Percentiles rank a stretch among this genome's conserved stretches.
phyloP scores from a whole-genome alignment of 176 grass and related monocot species.

The Zizania latifolia region DNA sequence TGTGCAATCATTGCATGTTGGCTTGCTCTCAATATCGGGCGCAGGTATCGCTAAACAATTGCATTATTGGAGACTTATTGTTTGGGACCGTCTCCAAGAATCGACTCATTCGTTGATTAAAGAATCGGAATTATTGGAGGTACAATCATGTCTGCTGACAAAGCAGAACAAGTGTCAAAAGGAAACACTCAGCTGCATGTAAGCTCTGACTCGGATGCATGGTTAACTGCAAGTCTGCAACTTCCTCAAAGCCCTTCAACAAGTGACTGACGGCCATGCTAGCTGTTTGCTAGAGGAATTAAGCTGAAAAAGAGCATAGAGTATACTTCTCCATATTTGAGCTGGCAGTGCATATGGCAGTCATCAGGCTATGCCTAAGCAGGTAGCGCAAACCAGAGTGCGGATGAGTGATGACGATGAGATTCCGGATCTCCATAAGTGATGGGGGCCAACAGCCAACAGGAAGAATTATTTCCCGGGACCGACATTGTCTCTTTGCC shows the following conservation, averaged over 20 bases:
- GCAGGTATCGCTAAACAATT: neutral
- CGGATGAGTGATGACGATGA: neutral
- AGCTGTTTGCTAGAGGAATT: neutral
- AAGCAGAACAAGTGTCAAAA: neutral
- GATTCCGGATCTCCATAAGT: neutral
- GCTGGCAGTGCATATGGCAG: slow-evolving; percentile 19
- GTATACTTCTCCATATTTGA: neutral
- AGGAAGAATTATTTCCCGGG: neutral
- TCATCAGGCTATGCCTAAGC: neutral
- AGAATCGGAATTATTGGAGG: slow-evolving; percentile 26
- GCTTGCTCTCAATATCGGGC: neutral
- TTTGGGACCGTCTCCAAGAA: neutral
- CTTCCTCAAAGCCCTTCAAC: neutral
- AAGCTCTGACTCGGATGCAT: neutral
- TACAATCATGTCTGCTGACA: neutral
- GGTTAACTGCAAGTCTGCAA: neutral
- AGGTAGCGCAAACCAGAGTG: neutral
- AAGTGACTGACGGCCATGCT: neutral
- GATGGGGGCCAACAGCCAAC: neutral
- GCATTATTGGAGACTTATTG: slow-evolving; percentile 28
- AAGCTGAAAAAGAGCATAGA: neutral
- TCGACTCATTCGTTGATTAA: neutral
- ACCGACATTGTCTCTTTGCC: neutral
- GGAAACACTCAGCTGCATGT: neutral
- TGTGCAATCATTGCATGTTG: neutral